Conservation (phyloP, 2,329 filamentous ascomycete genomes). For the Conoideocrella luteorostrata region DNA sequence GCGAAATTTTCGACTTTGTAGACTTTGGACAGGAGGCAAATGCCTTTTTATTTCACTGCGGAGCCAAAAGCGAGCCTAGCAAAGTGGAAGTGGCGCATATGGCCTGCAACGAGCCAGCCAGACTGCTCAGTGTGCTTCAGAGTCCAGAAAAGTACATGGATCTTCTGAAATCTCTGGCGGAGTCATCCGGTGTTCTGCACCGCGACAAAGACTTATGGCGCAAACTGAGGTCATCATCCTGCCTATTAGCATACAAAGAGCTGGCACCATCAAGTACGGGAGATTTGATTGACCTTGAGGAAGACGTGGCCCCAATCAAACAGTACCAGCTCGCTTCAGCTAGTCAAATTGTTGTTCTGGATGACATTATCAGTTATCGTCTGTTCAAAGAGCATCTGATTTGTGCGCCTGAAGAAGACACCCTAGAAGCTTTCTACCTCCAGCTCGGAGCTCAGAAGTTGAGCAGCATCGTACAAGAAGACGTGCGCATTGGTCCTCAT, state of each 20-base stretch:
- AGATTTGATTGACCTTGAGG: conserved; percentile 45
- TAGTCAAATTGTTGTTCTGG: conserved; percentile 67
- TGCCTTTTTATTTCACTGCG: conserved; percentile 78
- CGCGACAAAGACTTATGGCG: conserved; percentile 72
- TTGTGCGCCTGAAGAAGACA: conserved; percentile 84
- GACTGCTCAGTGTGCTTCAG: conserved; percentile 73
- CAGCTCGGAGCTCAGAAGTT: conserved; percentile 72
- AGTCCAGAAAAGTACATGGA: conserved; percentile 80
- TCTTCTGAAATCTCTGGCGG: conserved; percentile 73
- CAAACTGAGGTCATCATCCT: conserved; percentile 67
- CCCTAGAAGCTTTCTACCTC: conserved; percentile 76
- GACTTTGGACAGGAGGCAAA: conserved; percentile 88
- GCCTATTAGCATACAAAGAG: conserved; percentile 80
- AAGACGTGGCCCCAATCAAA: conserved; percentile 60
- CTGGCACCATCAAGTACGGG: conserved; percentile 41
- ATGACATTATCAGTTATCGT: conserved; percentile 84
- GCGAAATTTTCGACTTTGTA: conserved; percentile 93
- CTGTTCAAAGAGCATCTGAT: conserved; percentile 81
- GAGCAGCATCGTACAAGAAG: conserved; percentile 71
- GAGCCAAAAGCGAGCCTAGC: conserved; percentile 85
- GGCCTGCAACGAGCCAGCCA: conserved; percentile 76
- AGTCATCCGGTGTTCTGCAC: conserved; percentile 62
- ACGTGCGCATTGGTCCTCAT: conserved; percentile 63
- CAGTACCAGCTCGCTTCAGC: conserved; percentile 74
- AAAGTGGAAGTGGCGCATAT: conserved; percentile 78